Evolutionary conservation across 2,329 filamentous ascomycete species (phyloP).

Genomic region (Stemphylium beticola): DNA sequence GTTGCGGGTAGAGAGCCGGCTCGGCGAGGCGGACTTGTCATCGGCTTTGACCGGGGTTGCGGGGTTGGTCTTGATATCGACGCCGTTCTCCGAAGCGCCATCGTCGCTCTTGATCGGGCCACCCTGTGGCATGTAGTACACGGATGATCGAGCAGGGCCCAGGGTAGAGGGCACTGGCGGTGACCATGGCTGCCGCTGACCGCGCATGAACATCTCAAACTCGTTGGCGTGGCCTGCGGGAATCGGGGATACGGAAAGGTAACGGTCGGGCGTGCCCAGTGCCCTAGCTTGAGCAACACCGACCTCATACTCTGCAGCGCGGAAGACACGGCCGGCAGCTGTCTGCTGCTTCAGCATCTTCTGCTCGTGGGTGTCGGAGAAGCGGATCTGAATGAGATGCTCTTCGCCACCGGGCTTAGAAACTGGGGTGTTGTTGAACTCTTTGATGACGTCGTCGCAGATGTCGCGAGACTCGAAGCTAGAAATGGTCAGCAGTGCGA

Average conservation of each 20-base stretch:
- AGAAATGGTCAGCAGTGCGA: constrained; percentile 8
- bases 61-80: constrained; percentile 42
- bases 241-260: constrained; percentile 43
- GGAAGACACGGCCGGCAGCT: constrained; percentile 91
- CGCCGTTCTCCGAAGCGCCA: constrained; percentile 35
- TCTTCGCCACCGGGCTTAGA: constrained; percentile 70
- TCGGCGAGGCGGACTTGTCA: constrained; percentile 32
- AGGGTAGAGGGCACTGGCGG: constrained; percentile 45
- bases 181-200: constrained; percentile 45
- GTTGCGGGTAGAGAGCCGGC: constrained; percentile 28
- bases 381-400: constrained; percentile 88
- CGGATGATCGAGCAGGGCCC: constrained; percentile 37
- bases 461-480: constrained; percentile 90
- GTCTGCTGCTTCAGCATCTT: constrained; percentile 97
- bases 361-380: constrained; percentile 94
- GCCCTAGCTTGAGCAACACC: constrained; percentile 50
- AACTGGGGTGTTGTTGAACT: constrained; percentile 75
- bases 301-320: constrained; percentile 84
- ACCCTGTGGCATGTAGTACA: constrained; percentile 36
- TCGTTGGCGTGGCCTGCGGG: constrained; percentile 44
- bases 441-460: constrained; percentile 86
- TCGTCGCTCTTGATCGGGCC: constrained; percentile 38
- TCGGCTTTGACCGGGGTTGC: constrained; percentile 44
- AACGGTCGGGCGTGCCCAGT: constrained; percentile 41
- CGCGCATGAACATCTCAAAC: constrained; percentile 48